phyloP scores from a whole-genome alignment of 148 eudicot genomes.

The Salicornia ramosissima region DNA sequence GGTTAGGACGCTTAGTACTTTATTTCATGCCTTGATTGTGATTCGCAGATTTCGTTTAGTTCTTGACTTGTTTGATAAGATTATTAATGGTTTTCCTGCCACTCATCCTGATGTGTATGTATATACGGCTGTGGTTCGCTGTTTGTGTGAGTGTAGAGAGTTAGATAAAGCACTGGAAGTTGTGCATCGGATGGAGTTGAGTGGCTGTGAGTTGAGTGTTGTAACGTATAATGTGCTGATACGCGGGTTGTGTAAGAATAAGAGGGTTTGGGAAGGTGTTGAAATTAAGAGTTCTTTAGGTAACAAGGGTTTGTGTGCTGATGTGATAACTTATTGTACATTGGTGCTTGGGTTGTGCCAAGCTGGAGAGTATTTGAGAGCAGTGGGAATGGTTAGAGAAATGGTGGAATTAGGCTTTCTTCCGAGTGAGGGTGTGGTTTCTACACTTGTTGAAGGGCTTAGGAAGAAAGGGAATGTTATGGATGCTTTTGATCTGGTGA shows the following conservation, averaged over 20 bases:
- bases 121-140: slow-evolving; percentile 51
- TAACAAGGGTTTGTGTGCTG: slow-evolving; percentile 53
- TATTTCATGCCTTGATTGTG: slow-evolving; percentile 57
- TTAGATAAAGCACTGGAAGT: slow-evolving; percentile 49
- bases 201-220: slow-evolving; percentile 47
- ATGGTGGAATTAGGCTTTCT: slow-evolving; percentile 58
- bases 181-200: slow-evolving; percentile 40
- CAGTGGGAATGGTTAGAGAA: slow-evolving; percentile 40
- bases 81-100: slow-evolving; percentile 16
- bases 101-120: slow-evolving; percentile 53
- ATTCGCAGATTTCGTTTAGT: slow-evolving; percentile 46
- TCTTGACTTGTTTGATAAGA: slow-evolving; percentile 41
- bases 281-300: slow-evolving; percentile 50
- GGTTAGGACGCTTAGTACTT: slow-evolving; percentile 64
- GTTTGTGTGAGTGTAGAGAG: slow-evolving; percentile 70
- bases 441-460: slow-evolving; percentile 67
- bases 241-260: slow-evolving; percentile 62
- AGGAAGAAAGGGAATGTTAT: slow-evolving; percentile 48
- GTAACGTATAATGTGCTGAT: slow-evolving; percentile 69
- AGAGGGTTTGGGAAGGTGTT: slow-evolving; percentile 52
- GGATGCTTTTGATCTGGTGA: slow-evolving; percentile 50
- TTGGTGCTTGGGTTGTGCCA: slow-evolving; percentile 62
- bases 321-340: slow-evolving; percentile 66
- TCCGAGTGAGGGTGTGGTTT: slow-evolving; percentile 65
- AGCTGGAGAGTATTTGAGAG: slow-evolving; percentile 43